Evolutionary conservation across 2,329 filamentous ascomycete genomes (phyloP).

Genomic region (Aspergillus calidoustus): DNA sequence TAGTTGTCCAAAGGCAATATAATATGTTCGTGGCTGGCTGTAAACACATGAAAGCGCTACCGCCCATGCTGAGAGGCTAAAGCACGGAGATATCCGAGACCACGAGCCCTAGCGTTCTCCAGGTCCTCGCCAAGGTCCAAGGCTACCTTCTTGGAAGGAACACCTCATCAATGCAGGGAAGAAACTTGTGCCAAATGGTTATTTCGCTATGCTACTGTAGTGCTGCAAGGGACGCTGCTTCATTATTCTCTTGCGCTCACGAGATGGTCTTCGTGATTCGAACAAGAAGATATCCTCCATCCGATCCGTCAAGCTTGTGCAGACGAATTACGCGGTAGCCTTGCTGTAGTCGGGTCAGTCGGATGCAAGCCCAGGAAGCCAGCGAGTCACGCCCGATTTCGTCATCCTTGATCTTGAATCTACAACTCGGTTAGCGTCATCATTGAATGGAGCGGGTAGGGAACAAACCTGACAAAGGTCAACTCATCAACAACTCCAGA

Average conservation of each 20-base stretch:
- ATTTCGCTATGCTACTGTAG: not conserved
- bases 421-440: constrained; percentile 32
- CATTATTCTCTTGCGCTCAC: not conserved
- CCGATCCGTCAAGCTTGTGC: constrained; percentile 68
- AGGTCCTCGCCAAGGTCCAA: not conserved
- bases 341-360: constrained; percentile 75
- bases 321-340: constrained; percentile 81
- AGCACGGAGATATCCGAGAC: not conserved
- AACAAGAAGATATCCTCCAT: constrained; percentile 73
- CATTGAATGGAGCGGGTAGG: constrained; percentile 6
- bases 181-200: not conserved
- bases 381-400: constrained; percentile 78
- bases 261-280: constrained; percentile 65
- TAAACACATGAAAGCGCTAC: not conserved
- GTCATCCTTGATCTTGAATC: constrained; percentile 86
- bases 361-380: constrained; percentile 86
- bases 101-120: not conserved
- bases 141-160: not conserved
- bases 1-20: not conserved
- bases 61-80: too few relatives aligned
- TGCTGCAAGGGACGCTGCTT: not conserved
- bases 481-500: constrained; percentile 68
- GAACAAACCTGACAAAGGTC: constrained; percentile 69
- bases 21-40: not conserved
- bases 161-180: not conserved